Base-by-base conservation (phyloP, 495 filamentous ascomycete species). In the Penicillium diatomitis region DNA sequence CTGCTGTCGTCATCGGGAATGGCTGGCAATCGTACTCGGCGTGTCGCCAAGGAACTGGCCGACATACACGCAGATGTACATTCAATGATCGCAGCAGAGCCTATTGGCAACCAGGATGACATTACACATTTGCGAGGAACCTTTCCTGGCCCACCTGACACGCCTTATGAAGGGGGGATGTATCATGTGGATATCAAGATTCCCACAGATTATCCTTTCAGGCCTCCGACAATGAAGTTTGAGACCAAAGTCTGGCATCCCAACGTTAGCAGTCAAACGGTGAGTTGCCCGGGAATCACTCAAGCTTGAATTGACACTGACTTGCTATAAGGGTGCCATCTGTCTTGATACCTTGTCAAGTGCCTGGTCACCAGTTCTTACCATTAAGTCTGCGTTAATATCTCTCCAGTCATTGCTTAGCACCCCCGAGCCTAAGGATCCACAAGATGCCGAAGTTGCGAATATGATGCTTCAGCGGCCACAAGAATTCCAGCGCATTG, bases 241-340 rank as follows among this genome's bases (percentile, higher is more conserved):
- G 79, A 85, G 54, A 98, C 94, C 57, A 94, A 85, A 66, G 84
- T 98, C 49, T 98, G 94, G 94, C 92, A 98, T 69, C 92, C 92
- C 33, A 98, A 98, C 67, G 81, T 98, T 68, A 90, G 84, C 77
- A 90, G 85, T 59, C 87, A 95, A 65, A 98, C 92, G 43, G 90
- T 96, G 68, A 62, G 84, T 77, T 34, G 9, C 7, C 39, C n/a
- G 4, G n/a, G 4, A 27, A 41, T 0, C n/a, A 33, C 2, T 12
- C 32, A 7, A 32, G 2, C 34, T 38, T 35, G 28, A 37, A 5
- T 35, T 11, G 37, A 35, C 8, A 49, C 47, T 31, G 27, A 37
- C 37, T 41, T 5, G 32, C 7, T 11, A 48, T 11, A 44, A 96
- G 91, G 92, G 92, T 11, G 94, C 92, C 12, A 98, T 98, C 62